Percentiles rank a stretch among this genome's conserved stretches.
Evolutionary conservation across 2,329 filamentous ascomycete genomes (phyloP).

Genomic region (Cladosporium sp.): DNA sequence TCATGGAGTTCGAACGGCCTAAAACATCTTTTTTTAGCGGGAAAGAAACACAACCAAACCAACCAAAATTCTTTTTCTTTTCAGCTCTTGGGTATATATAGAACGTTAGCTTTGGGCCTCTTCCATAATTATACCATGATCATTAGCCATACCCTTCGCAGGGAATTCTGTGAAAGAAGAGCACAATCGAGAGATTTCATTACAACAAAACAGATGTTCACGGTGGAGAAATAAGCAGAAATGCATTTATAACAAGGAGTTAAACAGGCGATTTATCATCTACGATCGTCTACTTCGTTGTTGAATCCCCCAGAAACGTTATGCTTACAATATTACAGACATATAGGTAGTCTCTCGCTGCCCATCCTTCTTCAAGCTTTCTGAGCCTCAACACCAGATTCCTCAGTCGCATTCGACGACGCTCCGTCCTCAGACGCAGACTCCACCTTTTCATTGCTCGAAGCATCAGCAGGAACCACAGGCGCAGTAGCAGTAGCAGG

Average conservation of each 20-base stretch:
- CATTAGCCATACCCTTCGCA: neutral
- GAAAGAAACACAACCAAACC: neutral
- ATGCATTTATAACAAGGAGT: neutral
- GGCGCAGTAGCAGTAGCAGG: conserved; percentile 6
- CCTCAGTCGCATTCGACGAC: conserved; percentile 12
- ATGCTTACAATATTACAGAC: conserved; percentile 11
- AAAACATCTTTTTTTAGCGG: neutral
- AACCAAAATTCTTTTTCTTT: neutral
- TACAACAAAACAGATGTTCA: neutral
- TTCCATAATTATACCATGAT: neutral
- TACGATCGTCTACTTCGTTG: neutral
- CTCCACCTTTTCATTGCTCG: conserved; percentile 19
- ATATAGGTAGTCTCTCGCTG: neutral
- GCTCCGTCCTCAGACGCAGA: conserved; percentile 10
- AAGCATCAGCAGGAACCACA: neutral
- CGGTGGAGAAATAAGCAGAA: neutral
- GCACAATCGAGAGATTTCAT: neutral
- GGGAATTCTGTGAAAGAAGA: neutral
- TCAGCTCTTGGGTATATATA: neutral
- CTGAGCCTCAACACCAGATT: neutral
- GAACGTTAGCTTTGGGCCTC: neutral
- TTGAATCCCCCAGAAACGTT: neutral
- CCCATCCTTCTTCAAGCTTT: neutral
- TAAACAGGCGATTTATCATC: neutral
- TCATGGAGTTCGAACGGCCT: neutral